Conservation (phyloP, 2,329 filamentous ascomycete species). For the Amylocarpus encephaloides region DNA sequence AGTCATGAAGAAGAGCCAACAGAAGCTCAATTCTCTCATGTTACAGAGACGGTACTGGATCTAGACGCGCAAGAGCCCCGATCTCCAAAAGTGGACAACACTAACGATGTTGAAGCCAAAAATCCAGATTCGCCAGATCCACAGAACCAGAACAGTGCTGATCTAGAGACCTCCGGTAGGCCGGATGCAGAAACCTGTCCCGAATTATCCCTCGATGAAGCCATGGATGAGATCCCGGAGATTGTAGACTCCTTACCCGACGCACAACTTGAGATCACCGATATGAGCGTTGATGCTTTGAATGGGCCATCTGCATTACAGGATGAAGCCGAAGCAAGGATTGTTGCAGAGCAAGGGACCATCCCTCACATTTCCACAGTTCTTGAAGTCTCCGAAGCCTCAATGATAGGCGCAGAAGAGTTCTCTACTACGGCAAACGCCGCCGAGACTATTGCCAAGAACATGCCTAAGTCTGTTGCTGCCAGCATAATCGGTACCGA, state of each 20-base stretch:
- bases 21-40: constrained; percentile 23
- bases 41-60: constrained; percentile 25
- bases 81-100: background rate
- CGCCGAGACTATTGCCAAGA: too few relatives aligned
- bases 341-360: background rate
- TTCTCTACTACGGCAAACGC: too few relatives aligned
- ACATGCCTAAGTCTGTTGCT: background rate
- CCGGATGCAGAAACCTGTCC: too few relatives aligned
- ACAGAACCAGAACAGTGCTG: background rate
- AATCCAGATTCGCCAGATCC: background rate
- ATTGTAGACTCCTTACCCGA: background rate
- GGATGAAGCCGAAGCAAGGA: background rate
- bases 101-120: background rate
- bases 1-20: constrained; percentile 6
- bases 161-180: background rate
- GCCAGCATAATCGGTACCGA: constrained; percentile 2
- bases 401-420: too few relatives aligned
- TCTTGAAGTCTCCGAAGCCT: too few relatives aligned
- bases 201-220: too few relatives aligned
- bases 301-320: background rate
- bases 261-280: background rate
- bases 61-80: constrained; percentile 15
- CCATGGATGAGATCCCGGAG: background rate
- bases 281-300: background rate
- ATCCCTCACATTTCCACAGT: too few relatives aligned